Percentiles rank a stretch among this genome's conserved stretches.
Evolutionary conservation across 2,329 filamentous ascomycete species (phyloP).

Genomic region (Xylaria sp.): DNA sequence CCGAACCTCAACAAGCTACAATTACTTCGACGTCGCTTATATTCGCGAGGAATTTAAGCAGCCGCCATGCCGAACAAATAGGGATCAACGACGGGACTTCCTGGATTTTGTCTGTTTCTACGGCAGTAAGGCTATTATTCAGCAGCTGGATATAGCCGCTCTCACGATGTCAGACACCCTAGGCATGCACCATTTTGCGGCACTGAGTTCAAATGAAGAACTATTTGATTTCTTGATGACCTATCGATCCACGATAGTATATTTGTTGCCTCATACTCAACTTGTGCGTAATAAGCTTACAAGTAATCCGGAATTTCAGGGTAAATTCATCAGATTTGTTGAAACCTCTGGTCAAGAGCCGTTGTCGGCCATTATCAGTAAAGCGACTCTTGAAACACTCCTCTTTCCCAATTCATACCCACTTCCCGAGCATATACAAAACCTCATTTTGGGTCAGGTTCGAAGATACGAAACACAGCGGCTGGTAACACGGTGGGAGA

Average conservation of each 20-base stretch:
- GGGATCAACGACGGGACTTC: not conserved
- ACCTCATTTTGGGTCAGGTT: not conserved
- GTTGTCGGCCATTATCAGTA: not conserved
- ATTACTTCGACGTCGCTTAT: not conserved
- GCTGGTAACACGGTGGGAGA: not conserved
- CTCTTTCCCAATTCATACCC: not conserved
- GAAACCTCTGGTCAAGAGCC: not conserved
- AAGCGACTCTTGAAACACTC: not conserved
- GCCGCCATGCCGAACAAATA: not conserved
- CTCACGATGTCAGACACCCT: not conserved
- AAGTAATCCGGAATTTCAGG: not conserved
- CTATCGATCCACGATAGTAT: no score
- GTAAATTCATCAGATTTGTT: not conserved
- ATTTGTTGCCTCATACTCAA: not conserved
- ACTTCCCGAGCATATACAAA: constrained; percentile 6
- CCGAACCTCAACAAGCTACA: not conserved
- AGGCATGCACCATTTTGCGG: not conserved
- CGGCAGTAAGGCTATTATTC: constrained; percentile 13
- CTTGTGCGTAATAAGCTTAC: constrained; percentile 7
- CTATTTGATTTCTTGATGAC: constrained; percentile 2
- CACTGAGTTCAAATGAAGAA: not conserved
- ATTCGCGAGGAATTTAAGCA: constrained; percentile 18
- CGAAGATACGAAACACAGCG: not conserved
- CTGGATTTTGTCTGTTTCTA: constrained; percentile 10
- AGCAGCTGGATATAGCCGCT: constrained; percentile 15